Evolutionary conservation across 441 rosid genomes (phyloP).

Genomic region (Brassica balearica): DNA sequence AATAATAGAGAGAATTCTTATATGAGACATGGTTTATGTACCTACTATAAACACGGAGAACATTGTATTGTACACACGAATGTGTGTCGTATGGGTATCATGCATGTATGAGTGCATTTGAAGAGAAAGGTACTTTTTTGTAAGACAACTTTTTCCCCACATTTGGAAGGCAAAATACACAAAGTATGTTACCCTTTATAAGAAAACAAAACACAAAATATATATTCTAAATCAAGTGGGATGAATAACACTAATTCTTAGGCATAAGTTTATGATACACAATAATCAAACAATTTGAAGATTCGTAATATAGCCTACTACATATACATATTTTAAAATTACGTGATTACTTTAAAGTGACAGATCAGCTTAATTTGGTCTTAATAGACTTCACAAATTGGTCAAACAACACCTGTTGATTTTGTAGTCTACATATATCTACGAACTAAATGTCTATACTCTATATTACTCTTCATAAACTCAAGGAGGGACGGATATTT

Average conservation of each 20-base stretch:
- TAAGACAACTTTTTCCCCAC: neutral
- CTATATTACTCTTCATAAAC: too few relatives aligned
- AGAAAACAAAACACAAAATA: neutral
- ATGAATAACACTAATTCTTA: neutral
- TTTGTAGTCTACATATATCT: too few relatives aligned
- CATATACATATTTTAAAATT: too few relatives aligned
- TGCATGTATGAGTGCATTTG: neutral
- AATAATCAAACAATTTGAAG: too few relatives aligned
- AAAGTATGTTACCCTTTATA: neutral
- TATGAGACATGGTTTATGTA: slow-evolving; percentile 14
- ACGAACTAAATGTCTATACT: too few relatives aligned
- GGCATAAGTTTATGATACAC: neutral
- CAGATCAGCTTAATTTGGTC: too few relatives aligned
- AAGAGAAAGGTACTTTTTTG: slow-evolving; percentile 18
- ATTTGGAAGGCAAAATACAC: slow-evolving; percentile 18
- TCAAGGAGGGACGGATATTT: too few relatives aligned
- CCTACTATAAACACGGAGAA: neutral
- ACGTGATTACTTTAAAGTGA: too few relatives aligned
- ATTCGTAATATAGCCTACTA: too few relatives aligned
- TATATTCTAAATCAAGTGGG: slow-evolving; percentile 5
- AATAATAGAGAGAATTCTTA: too few relatives aligned
- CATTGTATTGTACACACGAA: slow-evolving; percentile 10
- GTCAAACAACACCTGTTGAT: too few relatives aligned
- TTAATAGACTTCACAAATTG: too few relatives aligned
- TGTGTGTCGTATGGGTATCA: slow-evolving; percentile 13